Evolutionary conservation across 1,284 basidiomycete species (phyloP), one percentile per base, ranked within the genome.

Genomic region (Sanghuangporus baumii): DNA sequence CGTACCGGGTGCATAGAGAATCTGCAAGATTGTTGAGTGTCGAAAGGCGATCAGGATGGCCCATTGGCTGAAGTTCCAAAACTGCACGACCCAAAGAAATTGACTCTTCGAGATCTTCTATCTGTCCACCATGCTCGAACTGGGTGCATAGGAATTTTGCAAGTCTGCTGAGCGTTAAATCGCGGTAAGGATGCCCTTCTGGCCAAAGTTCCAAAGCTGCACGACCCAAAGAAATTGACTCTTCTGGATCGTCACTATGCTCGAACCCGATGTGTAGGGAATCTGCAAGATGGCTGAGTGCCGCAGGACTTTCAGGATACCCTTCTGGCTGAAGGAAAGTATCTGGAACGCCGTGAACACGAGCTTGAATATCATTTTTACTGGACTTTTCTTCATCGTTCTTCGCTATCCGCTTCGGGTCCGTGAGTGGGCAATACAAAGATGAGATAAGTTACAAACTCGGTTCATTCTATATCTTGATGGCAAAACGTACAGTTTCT

Each of bases 361-460:
- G 43, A 5, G 46, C 54, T 20, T 43, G 52, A 5, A 12, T 4
- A 36, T 61, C 54, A 20, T 12, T 3, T 1, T 16, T 26, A 8
- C 31, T 48, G 16, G 23, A 9, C 18, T 31, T 61, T 37, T 56
- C 57, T 12, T 26, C 54, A 34, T 61, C 60, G 38, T 57, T 61
- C 26, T 41, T 48, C 34, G 36, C 36, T 50, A 61, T 61, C 2
- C 60, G 52, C 23, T 48, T 38, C 5, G 60, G 55, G 37, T 61
- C 36, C 8, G 43, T 57, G 54, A 55, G 57, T 0, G 60, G 60
- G 1, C 60, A 55, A n/a, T 61, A 61, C 60, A 57, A 23, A 23
- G 23, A 9, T 34, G 14, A 46, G 26, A 11, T 11, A 43, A 46
- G 20, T 41, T n/a, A 41, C 1, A 4, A 46, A 31, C 2, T 5